phyloP scores from a whole-genome alignment of 2,329 filamentous ascomycete genomes.

The Ophiocordyceps sinensis region DNA sequence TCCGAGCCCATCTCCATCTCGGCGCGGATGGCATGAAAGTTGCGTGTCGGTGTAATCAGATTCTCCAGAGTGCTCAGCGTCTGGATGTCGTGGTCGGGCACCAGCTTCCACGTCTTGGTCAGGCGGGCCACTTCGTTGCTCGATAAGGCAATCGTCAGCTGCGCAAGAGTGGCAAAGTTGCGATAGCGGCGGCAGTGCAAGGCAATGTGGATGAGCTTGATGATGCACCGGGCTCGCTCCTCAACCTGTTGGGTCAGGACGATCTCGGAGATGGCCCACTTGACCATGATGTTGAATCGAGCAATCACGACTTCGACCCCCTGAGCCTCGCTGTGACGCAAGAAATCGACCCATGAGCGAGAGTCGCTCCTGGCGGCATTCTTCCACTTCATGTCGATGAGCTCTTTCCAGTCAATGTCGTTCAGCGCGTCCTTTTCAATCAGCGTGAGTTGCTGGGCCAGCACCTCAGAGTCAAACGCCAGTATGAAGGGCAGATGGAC shows the following conservation, averaged over 20 bases:
- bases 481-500: conserved; percentile 67
- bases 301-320: conserved; percentile 76
- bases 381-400: conserved; percentile 75
- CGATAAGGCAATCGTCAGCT: conserved; percentile 63
- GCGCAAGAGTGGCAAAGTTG: conserved; percentile 74
- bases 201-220: conserved; percentile 73
- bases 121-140: conserved; percentile 59
- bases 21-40: conserved; percentile 60
- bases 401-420: conserved; percentile 78
- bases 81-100: conserved; percentile 49
- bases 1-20: conserved; percentile 64
- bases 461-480: conserved; percentile 62
- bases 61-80: conserved; percentile 55
- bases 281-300: conserved; percentile 78
- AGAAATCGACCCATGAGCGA: conserved; percentile 70
- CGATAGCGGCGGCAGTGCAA: conserved; percentile 59
- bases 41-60: conserved; percentile 62
- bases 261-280: conserved; percentile 71
- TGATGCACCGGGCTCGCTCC: conserved; percentile 61
- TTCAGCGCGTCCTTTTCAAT: conserved; percentile 78
- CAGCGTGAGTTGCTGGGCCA: conserved; percentile 72
- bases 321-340: conserved; percentile 55
- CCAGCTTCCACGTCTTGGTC: conserved; percentile 54
- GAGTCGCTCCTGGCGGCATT: conserved; percentile 48
- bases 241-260: conserved; percentile 57